Evolutionary conservation across 768 basidiomycete species (phyloP).

Genomic region (Boletus sp.): DNA sequence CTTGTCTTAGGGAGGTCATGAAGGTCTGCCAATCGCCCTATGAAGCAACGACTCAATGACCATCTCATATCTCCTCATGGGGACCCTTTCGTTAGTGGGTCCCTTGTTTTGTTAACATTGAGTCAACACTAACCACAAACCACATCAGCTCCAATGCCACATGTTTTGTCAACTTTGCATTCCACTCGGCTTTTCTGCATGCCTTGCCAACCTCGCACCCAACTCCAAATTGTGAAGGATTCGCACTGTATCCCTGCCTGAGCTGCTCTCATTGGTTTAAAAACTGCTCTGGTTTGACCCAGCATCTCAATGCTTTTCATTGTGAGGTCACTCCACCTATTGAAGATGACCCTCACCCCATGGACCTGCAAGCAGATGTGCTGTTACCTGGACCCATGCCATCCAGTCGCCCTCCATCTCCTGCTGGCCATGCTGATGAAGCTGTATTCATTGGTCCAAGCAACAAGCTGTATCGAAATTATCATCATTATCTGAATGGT

Average conservation of each 20-base stretch:
- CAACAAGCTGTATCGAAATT: neutral
- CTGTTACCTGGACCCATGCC: neutral
- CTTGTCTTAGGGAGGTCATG: too few relatives aligned
- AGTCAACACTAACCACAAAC: too few relatives aligned
- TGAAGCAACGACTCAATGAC: too few relatives aligned
- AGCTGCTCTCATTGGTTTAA: neutral
- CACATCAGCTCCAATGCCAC: too few relatives aligned
- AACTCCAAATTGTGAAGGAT: too few relatives aligned
- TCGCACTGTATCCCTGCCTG: neutral
- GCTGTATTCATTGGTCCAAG: neutral
- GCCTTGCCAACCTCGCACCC: too few relatives aligned
- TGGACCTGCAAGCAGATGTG: neutral
- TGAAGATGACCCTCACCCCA: neutral
- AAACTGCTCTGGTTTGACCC: neutral
- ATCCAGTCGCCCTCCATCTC: neutral
- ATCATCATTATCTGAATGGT: neutral
- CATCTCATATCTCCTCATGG: too few relatives aligned
- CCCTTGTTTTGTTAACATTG: too few relatives aligned
- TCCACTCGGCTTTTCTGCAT: too few relatives aligned
- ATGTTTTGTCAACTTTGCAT: too few relatives aligned
- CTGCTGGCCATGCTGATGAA: neutral
- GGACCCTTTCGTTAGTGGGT: too few relatives aligned
- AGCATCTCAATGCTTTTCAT: neutral
- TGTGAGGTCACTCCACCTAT: neutral
- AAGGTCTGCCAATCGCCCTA: too few relatives aligned